Evolutionary conservation across 495 filamentous ascomycete species (phyloP).

Genomic region (Penicillium turbatum): DNA sequence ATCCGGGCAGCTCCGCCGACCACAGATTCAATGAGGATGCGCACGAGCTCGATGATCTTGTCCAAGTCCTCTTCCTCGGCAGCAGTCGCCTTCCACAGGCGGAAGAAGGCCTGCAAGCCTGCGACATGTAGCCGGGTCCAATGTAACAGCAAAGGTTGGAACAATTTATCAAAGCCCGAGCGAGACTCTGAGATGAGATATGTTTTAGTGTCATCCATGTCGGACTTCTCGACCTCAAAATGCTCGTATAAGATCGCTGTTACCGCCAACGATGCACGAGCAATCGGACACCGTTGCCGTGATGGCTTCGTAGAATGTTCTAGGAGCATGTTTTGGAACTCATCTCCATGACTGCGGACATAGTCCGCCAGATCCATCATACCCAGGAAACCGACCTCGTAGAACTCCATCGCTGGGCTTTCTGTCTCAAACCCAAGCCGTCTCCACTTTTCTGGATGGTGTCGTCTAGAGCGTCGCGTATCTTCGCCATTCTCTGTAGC

Average conservation of each 20-base stretch:
- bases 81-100: conserved; percentile 85
- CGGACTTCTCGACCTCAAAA: conserved; percentile 88
- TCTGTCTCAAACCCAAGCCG: conserved; percentile 90
- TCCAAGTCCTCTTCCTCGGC: conserved; percentile 83
- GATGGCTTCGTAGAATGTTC: conserved; percentile 77
- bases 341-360: conserved; percentile 82
- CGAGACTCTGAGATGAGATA: conserved; percentile 74
- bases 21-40: conserved; percentile 87
- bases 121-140: conserved; percentile 95
- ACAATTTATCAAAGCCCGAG: conserved; percentile 77
- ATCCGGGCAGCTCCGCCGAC: conserved; percentile 78
- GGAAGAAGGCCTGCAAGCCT: conserved; percentile 82
- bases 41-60: conserved; percentile 84
- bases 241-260: conserved; percentile 89
- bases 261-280: conserved; percentile 79
- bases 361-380: conserved; percentile 98
- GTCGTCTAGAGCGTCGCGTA: conserved; percentile 56
- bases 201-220: conserved; percentile 72
- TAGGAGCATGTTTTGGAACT: conserved; percentile 83
- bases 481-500: conserved; percentile 33
- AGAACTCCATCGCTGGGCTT: conserved; percentile 78
- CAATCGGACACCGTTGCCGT: conserved; percentile 79
- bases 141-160: conserved; percentile 83
- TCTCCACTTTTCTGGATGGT: conserved; percentile 92
- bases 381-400: conserved; percentile 80